These are phyloP conservation scores for Nemania sp. DNA, from an alignment of 2,329 filamentous ascomycete genomes.

Conservation along the genomic window DNA sequence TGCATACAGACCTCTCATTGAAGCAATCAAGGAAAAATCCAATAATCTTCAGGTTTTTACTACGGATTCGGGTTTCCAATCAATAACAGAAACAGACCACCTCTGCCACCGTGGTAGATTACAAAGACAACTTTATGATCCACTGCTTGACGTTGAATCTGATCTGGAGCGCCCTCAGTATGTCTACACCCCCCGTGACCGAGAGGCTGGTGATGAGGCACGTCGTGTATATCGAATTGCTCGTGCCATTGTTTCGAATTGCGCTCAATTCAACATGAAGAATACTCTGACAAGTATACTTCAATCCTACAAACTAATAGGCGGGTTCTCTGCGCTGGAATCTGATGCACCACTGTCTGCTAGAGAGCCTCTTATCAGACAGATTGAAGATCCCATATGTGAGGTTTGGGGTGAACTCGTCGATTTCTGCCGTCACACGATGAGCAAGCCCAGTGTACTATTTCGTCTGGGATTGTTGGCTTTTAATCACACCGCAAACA, in stretches of 20 bases:
- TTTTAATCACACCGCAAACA: conserved; percentile 33
- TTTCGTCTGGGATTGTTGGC: conserved; percentile 39
- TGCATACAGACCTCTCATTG: conserved; percentile 38
- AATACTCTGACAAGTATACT: conserved; percentile 22
- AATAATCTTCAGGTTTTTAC: conserved; percentile 30
- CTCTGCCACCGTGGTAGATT: conserved; percentile 29
- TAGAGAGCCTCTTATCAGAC: conserved; percentile 30
- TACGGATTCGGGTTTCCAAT: neutral
- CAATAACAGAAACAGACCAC: conserved; percentile 6
- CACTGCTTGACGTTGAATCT: conserved; percentile 8
- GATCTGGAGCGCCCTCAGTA: neutral
- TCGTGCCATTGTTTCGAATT: conserved; percentile 24
- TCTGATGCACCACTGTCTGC: neutral
- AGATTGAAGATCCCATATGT: conserved; percentile 38
- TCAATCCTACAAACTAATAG: conserved; percentile 37
- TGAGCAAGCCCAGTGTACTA: conserved; percentile 24
- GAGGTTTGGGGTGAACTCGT: conserved; percentile 39
- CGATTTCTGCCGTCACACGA: conserved; percentile 32
- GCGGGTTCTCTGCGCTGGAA: conserved; percentile 36
- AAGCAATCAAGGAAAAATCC: conserved; percentile 40
- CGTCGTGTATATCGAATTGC: conserved; percentile 27
- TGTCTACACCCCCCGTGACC: conserved; percentile 33
- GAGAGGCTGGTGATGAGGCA: conserved; percentile 8
- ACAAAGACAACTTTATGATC: conserved; percentile 31
- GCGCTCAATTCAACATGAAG: conserved; percentile 15